Percentiles rank a stretch among this genome's conserved stretches.
Conservation (phyloP, 208 protist species). For the Endotrypanum monterogeii region DNA sequence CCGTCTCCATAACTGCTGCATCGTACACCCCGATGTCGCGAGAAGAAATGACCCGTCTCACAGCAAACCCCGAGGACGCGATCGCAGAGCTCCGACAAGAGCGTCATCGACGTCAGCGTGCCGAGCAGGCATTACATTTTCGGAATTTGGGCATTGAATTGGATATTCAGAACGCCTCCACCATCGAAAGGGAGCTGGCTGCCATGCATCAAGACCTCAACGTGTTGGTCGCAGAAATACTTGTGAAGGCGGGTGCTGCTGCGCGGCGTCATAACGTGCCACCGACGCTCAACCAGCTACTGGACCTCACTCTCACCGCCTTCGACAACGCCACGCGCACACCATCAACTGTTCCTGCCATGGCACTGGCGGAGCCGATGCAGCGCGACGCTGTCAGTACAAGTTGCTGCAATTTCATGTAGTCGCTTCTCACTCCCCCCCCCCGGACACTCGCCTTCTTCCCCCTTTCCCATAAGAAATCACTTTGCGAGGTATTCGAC, state of each 20-base stretch:
- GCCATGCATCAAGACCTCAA: slow-evolving; percentile 69
- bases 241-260: slow-evolving; percentile 50
- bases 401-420: slow-evolving; percentile 53
- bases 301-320: slow-evolving; percentile 63
- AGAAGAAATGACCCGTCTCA: slow-evolving; percentile 18
- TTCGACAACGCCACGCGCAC: slow-evolving; percentile 44
- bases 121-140: slow-evolving; percentile 58
- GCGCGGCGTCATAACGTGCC: slow-evolving; percentile 21
- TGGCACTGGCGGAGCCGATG: slow-evolving; percentile 46
- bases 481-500: no score
- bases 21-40: slow-evolving; percentile 4
- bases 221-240: slow-evolving; percentile 58
- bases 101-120: slow-evolving; percentile 43
- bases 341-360: slow-evolving; percentile 44
- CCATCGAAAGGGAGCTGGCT: slow-evolving; percentile 52
- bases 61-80: slow-evolving; percentile 26
- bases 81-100: slow-evolving; percentile 45
- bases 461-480: neutral
- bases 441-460: neutral
- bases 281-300: slow-evolving; percentile 60
- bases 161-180: slow-evolving; percentile 46
- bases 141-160: slow-evolving; percentile 46
- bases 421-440: neutral
- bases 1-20: neutral
- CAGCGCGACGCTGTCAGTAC: slow-evolving; percentile 24